These are phyloP conservation scores for Psilocybe sp. DNA, from an alignment of 768 basidiomycete genomes.

Conservation along the genomic window DNA sequence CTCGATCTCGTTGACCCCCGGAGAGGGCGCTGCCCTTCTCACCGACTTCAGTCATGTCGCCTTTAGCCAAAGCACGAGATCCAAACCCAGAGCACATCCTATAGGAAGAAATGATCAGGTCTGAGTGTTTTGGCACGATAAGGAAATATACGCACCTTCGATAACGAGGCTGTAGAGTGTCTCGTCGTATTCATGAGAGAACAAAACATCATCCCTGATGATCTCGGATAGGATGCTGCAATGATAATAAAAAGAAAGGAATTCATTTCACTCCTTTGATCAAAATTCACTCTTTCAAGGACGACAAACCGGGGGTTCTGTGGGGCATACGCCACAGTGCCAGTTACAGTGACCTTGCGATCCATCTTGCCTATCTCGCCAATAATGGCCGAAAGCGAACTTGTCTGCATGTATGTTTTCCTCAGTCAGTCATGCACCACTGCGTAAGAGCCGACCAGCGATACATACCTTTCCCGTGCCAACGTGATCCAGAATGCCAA, in stretches of 20 bases:
- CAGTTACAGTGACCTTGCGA: conserved; percentile 68
- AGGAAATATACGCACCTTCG: conserved; percentile 48
- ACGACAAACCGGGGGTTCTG: conserved; percentile 76
- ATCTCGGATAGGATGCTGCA: conserved; percentile 80
- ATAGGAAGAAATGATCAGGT: neutral
- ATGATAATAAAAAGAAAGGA: neutral
- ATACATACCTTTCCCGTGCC: conserved; percentile 79
- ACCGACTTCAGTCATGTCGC: conserved; percentile 83
- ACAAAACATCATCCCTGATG: conserved; percentile 87
- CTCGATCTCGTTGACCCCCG: conserved; percentile 82
- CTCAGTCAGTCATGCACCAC: neutral
- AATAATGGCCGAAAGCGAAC: conserved; percentile 74
- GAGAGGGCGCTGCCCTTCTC: conserved; percentile 79
- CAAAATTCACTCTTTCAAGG: neutral
- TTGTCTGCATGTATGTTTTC: conserved; percentile 44
- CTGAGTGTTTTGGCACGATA: neutral
- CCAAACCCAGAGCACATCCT: conserved; percentile 85
- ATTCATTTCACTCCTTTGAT: conserved; percentile 1
- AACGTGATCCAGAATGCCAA: conserved; percentile 85
- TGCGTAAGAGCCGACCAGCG: neutral
- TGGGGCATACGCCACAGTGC: conserved; percentile 77
- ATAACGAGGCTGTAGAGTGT: conserved; percentile 79
- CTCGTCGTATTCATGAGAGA: conserved; percentile 87
- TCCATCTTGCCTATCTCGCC: conserved; percentile 82
- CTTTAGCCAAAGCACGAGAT: conserved; percentile 78